These are phyloP conservation scores for Vaccinium darrowii DNA, from an alignment of 148 eudicot genomes.

Conservation along the genomic window DNA sequence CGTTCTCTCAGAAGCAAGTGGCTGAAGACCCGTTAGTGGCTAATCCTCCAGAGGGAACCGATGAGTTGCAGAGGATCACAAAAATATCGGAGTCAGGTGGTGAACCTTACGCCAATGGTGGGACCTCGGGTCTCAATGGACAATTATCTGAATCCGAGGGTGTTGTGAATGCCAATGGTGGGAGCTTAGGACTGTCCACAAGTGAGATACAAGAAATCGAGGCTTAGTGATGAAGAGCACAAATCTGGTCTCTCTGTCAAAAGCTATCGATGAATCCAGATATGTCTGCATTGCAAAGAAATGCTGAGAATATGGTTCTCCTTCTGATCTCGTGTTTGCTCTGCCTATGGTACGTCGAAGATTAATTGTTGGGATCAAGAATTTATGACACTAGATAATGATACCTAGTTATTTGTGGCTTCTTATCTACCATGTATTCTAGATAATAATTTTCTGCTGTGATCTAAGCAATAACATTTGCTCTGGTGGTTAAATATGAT, in stretches of 20 bases:
- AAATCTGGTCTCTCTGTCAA: background rate
- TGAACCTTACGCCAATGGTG: conserved; percentile 38
- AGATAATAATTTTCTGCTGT: background rate
- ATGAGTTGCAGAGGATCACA: conserved; percentile 74
- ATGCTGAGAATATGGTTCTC: background rate
- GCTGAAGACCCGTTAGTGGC: conserved; percentile 40
- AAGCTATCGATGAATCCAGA: background rate
- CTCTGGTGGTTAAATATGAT: background rate
- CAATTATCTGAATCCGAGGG: conserved; percentile 38
- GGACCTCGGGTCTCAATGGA: conserved; percentile 29
- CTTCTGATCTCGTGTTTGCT: background rate
- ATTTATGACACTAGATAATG: background rate
- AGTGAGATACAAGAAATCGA: conserved; percentile 57
- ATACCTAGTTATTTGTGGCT: background rate
- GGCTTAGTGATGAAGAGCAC: conserved; percentile 10
- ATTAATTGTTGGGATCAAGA: background rate
- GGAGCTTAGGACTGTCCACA: conserved; percentile 30
- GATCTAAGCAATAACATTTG: background rate
- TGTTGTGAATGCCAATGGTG: conserved; percentile 38
- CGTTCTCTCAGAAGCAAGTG: conserved; percentile 35
- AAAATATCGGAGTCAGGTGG: conserved; percentile 71
- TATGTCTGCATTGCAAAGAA: background rate
- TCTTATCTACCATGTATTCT: background rate
- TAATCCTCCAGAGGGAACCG: conserved; percentile 39
- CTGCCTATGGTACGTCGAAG: background rate